Percentiles rank a stretch among this genome's conserved stretches.
These are phyloP conservation scores for Trypanosoma rangeli DNA, from an alignment of 208 protist genomes.

Conservation along the genomic window DNA sequence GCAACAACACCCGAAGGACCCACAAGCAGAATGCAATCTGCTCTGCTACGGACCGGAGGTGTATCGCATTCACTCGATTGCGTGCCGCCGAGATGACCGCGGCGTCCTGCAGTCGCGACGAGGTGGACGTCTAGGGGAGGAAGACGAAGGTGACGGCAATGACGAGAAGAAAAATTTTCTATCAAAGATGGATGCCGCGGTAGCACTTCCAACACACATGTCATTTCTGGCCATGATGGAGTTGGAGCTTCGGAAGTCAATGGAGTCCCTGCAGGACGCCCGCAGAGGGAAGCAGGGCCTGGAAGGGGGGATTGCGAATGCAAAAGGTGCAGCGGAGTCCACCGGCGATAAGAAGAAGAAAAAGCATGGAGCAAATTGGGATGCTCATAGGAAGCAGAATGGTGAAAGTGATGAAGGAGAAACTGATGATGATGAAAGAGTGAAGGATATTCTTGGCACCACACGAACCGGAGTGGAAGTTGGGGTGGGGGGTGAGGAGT, in stretches of 20 bases:
- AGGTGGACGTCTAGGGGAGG: constrained; percentile 1
- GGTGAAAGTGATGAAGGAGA: background rate
- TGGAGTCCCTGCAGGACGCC: background rate
- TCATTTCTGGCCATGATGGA: constrained; percentile 9
- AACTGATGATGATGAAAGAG: background rate
- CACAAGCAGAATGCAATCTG: constrained; percentile 51
- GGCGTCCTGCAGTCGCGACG: background rate
- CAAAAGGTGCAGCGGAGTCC: background rate
- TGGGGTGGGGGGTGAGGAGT: constrained; percentile 4
- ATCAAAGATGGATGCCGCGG: background rate
- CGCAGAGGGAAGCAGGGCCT: background rate
- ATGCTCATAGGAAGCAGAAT: background rate
- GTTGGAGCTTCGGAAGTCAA: constrained; percentile 7
- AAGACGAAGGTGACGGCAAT: background rate
- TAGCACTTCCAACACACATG: constrained; percentile 19
- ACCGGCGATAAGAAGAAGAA: background rate
- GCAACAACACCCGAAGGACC: constrained; percentile 31
- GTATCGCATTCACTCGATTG: constrained; percentile 48
- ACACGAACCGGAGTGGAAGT: background rate
- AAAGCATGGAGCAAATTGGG: background rate
- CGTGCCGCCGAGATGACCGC: constrained; percentile 21
- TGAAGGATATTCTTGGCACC: background rate
- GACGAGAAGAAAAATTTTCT: constrained; percentile 1
- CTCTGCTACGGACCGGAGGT: constrained; percentile 50
- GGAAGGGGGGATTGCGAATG: constrained; percentile 7